These are phyloP conservation scores for Ceratocystis variospora DNA, from an alignment of 2,329 filamentous ascomycete species.

Conservation along the genomic window DNA sequence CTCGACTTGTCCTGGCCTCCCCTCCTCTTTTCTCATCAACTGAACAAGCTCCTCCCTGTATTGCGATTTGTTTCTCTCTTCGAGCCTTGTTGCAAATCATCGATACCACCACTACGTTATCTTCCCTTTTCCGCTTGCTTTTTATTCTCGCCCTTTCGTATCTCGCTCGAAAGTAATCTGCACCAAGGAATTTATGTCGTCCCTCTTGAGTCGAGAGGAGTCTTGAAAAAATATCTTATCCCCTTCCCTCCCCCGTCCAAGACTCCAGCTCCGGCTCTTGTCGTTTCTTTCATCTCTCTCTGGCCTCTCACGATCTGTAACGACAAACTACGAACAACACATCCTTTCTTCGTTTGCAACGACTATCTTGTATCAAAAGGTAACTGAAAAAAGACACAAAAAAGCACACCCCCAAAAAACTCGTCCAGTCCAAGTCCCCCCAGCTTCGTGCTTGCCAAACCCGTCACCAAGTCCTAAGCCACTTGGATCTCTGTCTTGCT, in stretches of 20 bases:
- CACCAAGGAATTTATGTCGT: background rate
- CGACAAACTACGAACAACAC: conserved; percentile 2
- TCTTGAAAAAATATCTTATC: conserved; percentile 7
- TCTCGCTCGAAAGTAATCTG: background rate
- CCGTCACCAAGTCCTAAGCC: background rate
- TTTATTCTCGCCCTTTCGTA: background rate
- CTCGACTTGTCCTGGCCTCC: background rate
- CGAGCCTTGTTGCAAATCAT: background rate
- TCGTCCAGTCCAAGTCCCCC: background rate
- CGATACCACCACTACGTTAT: background rate
- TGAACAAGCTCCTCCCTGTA: conserved; percentile 1
- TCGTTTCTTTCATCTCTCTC: background rate
- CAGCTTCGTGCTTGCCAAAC: background rate
- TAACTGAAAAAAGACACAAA: background rate
- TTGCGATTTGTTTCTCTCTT: conserved; percentile 8
- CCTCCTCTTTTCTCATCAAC: background rate
- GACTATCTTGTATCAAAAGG: background rate
- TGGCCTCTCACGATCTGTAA: background rate
- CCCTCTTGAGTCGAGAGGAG: background rate
- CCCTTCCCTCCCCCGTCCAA: background rate
- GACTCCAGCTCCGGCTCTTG: background rate
- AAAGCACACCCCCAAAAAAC: background rate
- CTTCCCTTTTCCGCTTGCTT: background rate
- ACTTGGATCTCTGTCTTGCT: background rate
- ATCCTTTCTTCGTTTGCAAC: background rate